Evolutionary conservation across 2,329 filamentous ascomycete species (phyloP), one percentile per base, ranked within the genome.

Genomic region (Penicillium verrucosum): DNA sequence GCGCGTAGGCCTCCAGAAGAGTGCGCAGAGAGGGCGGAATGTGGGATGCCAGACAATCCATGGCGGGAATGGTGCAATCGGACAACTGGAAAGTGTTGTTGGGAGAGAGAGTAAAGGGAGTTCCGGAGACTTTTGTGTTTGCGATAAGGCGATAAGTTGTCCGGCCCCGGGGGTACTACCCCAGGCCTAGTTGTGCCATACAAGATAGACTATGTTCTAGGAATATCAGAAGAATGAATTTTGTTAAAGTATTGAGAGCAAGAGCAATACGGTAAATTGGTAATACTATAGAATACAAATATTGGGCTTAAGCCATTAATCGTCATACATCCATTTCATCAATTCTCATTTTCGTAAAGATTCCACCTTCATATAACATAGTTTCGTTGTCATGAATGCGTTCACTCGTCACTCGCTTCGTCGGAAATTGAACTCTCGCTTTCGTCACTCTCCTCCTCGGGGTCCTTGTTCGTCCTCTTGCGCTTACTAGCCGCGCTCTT

Each of bases 91-190:
- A 40, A 37, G 23, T 43, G 30, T 38, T 30, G 54, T 43, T 47
- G 32, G n/a, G 23, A 42, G 55, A 41, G 23, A 42, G 55, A 41
- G 84, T 2, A 69, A 82, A 9, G 80, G 79, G 1, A n/a, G 44
- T 46, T 36, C 21, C 14, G 61, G 68, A 4, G 65, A 55, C 56
- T 57, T 63, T 58, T 45, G 32, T 47, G 54, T 57, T 52, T 25
- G 50, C 57, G 59, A 60, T 62, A 58, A 61, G 29, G 25, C 45
- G 52, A 55, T 55, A 51, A 51, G 18, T 14, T 14, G n/a, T 27
- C 36, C 36, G 18, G 34, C 16, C 8, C 10, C 36, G 9, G 36
- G 36, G 36, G 9, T 38, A 18, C n/a, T 37, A 18, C n/a, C n/a
- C 16, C 16, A 37, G 34, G 16, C 16, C 37, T 27, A 14, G 34